Evolutionary conservation across 257 asterid genomes (phyloP), one percentile per base, ranked within the genome.

Genomic region (Solanum rostratum): DNA sequence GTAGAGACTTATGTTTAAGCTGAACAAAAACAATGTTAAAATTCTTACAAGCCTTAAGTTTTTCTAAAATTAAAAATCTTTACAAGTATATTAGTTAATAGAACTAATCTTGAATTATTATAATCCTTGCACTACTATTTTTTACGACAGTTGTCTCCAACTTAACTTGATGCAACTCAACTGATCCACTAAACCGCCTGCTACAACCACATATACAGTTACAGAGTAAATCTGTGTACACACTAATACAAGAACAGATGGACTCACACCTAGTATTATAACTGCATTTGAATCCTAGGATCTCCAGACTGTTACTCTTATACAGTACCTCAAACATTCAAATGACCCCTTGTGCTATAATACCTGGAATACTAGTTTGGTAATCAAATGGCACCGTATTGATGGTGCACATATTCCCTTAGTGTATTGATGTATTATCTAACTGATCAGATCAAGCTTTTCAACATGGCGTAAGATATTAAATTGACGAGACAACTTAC

Each of bases 401-500:
- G 18, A 78, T 78, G 46, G 29, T 49, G 82, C 63, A 78, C 50
- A 62, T 50, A 76, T 78, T 50, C 46, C 45, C 82, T 78, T 54
- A 10, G 10, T 78, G 29, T 46, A 20, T 22, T 45, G 55, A 37
- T n/a, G 15, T 50, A 54, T 29, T 50, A 13, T 29, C 50, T 54
- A 78, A 10, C 14, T 49, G 82, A 50, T 50, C 41, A 5, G 14
- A 50, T 16, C 29, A 78, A 15, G 62, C 24, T 27, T 76, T 49
- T 16, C 82, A 76, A 50, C 63, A 50, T 78, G 46, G 62, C 18
- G 29, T 78, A 78, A 78, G 82, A 27, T 50, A 78, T 27, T 29
- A 27, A 78, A 78, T 78, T 78, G 63, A 46, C 84, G 73, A 68
- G 66, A 71, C 80, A 86, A 94, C 98, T 93, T 94, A 95, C 99